phyloP scores from a whole-genome alignment of 1,139 yeast genomes.

The Zygosaccharomyces pseudobailii region DNA sequence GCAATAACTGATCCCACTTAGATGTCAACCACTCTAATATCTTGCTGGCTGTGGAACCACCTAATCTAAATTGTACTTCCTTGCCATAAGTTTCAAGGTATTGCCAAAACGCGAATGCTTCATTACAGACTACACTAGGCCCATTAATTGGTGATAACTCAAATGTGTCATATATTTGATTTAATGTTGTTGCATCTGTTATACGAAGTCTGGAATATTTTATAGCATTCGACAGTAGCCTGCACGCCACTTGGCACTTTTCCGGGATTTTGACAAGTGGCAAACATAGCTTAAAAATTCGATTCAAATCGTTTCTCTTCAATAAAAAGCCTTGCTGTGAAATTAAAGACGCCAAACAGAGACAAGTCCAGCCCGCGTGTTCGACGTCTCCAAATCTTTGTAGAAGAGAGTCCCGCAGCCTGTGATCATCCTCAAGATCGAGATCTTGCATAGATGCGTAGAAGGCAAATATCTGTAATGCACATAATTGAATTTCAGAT shows the following conservation, averaged over 20 bases:
- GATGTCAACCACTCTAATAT: constrained; percentile 47
- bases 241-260: constrained; percentile 34
- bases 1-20: constrained; percentile 38
- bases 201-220: constrained; percentile 19
- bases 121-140: constrained; percentile 44
- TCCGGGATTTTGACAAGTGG: constrained; percentile 41
- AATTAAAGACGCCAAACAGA: constrained; percentile 35
- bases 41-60: constrained; percentile 24
- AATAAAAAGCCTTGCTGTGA: constrained; percentile 25
- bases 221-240: constrained; percentile 29
- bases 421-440: neutral
- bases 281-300: constrained; percentile 41
- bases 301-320: constrained; percentile 18
- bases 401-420: constrained; percentile 13
- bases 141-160: constrained; percentile 58
- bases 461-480: constrained; percentile 23
- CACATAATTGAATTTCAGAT: constrained; percentile 10
- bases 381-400: constrained; percentile 16
- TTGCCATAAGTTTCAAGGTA: constrained; percentile 39
- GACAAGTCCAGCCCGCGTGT: constrained; percentile 40
- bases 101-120: constrained; percentile 53
- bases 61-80: constrained; percentile 30
- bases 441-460: constrained; percentile 10
- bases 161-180: constrained; percentile 45
- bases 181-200: constrained; percentile 40